Percentiles rank a stretch among this genome's conserved stretches.
Conservation (phyloP, 371 early-diverging fungal species). For the Syncephalastrum sp. region DNA sequence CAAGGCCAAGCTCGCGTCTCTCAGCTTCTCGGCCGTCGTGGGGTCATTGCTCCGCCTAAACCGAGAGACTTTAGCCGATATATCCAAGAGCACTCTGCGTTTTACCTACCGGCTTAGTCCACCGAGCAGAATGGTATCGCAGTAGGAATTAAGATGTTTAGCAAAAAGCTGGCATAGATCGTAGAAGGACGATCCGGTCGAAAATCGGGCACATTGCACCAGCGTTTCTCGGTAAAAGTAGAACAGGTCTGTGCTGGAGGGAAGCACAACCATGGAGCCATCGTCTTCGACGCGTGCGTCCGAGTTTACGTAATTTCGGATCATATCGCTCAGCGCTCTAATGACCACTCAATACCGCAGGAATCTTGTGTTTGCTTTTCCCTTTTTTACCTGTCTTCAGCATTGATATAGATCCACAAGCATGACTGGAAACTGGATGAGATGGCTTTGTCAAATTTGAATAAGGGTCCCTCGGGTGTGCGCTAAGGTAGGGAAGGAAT, state of each 20-base stretch:
- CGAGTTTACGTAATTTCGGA: slow-evolving; percentile 50
- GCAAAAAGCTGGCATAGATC: slow-evolving; percentile 75
- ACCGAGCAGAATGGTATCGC: slow-evolving; percentile 62
- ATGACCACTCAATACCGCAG: no score
- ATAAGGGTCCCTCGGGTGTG: slow-evolving; percentile 4
- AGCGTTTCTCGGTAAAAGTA: slow-evolving; percentile 86
- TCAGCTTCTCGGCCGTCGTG: slow-evolving; percentile 57
- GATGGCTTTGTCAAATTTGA: slow-evolving; percentile 71
- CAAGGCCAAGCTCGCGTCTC: slow-evolving; percentile 72
- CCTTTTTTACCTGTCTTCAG: slow-evolving; percentile 69
- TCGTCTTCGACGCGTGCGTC: slow-evolving; percentile 55
- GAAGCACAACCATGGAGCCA: slow-evolving; percentile 63
- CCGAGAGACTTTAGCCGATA: no score
- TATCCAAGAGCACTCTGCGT: no score
- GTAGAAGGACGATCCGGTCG: slow-evolving; percentile 80
- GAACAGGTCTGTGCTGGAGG: slow-evolving; percentile 90
- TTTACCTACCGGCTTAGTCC: slow-evolving; percentile 61
- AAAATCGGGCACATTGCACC: slow-evolving; percentile 78
- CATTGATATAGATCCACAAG: slow-evolving; percentile 77
- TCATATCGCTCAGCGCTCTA: slow-evolving; percentile 61
- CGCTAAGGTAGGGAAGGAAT: neutral
- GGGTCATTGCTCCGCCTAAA: slow-evolving; percentile 7
- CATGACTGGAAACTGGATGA: slow-evolving; percentile 87
- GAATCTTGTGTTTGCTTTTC: neutral
- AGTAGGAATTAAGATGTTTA: slow-evolving; percentile 76